Base-by-base conservation (phyloP, 441 rosid species). In the Manihot esculenta region DNA sequence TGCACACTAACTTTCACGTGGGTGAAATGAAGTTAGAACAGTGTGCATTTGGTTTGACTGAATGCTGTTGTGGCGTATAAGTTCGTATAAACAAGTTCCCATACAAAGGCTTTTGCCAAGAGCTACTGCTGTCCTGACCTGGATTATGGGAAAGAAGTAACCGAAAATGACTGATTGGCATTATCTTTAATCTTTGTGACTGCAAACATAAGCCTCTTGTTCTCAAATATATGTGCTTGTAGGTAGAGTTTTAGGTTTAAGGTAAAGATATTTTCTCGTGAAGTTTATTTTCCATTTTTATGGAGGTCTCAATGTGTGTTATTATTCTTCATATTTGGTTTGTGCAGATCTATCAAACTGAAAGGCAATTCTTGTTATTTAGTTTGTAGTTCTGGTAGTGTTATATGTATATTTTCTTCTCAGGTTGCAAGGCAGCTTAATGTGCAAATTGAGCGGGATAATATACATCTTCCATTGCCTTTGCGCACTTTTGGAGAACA, bases 341-440 rank as follows among this genome's bases (percentile, higher is more conserved):
- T 38, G 42, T 38, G 9, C 7, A 7, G 42, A 38, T 38, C 8
- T 38, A 38, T 5, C 42, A 38, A 5, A 38, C 8, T 33, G 14
- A 33, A 59, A 33, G 33, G 30, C 44, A 13, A n/a, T 33, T 67
- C 17, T 38, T 10, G 21, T 35, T 51, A 0, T 13, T 8, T 38
- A 20, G 54, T 14, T 66, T 35, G 33, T 50, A 35, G 1, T 50
- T 33, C 13, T 50, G 8, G 23, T 68, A 15, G 13, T 15, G 12
- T 42, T 45, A 38, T 71, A 3, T 59, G 7, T 67, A 50, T 42
- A 21, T 55, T 50, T 10, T 10, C 42, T 30, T 63, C 68, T 41
- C 80, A 92, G 97, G 94, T 88, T 62, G 87, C 89, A 57, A 94
- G 98, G 76, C 98, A 92, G 81, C 90, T 89, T 0, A 85, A 80